These are phyloP conservation scores for Xylaria hypoxylon DNA, from an alignment of 2,329 filamentous ascomycete species.

Conservation along the genomic window DNA sequence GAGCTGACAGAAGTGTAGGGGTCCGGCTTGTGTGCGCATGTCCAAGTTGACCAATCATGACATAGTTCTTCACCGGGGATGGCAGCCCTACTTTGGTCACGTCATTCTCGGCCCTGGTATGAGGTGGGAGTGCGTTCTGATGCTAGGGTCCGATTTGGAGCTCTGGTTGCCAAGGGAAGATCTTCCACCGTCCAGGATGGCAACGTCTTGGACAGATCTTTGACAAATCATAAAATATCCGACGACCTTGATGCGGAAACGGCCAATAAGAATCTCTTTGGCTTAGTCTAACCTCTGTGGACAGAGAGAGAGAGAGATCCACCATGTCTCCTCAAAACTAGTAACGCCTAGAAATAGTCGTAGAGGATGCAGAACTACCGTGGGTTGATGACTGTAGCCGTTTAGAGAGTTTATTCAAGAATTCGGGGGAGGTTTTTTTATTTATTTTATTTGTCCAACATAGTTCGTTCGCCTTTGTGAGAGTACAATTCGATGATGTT, in stretches of 20 bases:
- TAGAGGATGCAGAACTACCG: neutral
- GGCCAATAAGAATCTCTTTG: constrained; percentile 24
- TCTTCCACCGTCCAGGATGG: constrained; percentile 40
- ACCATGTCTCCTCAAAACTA: constrained; percentile 1
- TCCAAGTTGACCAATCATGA: constrained; percentile 28
- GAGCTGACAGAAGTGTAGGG: constrained; percentile 32
- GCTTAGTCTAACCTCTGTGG: constrained; percentile 11
- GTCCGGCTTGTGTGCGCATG: constrained; percentile 19
- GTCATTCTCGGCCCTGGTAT: constrained; percentile 34
- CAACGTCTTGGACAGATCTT: constrained; percentile 38
- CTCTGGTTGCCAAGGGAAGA: constrained; percentile 32
- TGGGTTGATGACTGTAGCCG: neutral
- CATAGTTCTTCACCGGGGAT: constrained; percentile 25
- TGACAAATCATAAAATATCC: constrained; percentile 45
- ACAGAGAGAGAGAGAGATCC: neutral
- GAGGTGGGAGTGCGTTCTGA: constrained; percentile 37
- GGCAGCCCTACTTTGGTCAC: constrained; percentile 37
- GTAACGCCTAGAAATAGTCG: neutral
- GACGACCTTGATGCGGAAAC: constrained; percentile 21
- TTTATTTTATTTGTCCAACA: neutral
- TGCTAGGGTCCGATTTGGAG: constrained; percentile 35
- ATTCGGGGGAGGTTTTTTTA: neutral
- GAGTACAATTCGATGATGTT: neutral
- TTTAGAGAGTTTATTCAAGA: neutral
- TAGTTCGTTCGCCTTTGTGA: neutral